Percentiles rank a stretch among this genome's conserved stretches.
Conservation (phyloP, 805 yeast genomes). For the Brettanomyces nanus region DNA sequence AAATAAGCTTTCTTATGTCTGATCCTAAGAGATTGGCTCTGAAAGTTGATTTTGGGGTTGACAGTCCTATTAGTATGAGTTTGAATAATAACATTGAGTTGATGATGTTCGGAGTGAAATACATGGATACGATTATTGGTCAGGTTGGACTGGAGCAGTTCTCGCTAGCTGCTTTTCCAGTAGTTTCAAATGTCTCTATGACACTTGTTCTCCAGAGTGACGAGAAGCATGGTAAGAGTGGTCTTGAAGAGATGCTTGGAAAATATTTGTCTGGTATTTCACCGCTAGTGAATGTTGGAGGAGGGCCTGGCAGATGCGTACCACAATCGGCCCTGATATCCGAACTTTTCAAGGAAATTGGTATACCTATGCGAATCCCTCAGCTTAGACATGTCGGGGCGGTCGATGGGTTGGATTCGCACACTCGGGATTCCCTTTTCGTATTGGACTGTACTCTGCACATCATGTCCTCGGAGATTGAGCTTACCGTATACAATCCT, state of each 20-base stretch:
- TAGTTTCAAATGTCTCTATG: background rate
- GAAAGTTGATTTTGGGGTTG: slow-evolving; percentile 23
- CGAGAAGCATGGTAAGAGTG: slow-evolving; percentile 12
- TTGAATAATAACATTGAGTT: slow-evolving; percentile 21
- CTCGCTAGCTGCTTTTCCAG: slow-evolving; percentile 7
- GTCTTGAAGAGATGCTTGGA: slow-evolving; percentile 30
- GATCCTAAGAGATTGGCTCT: slow-evolving; percentile 18
- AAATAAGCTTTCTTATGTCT: slow-evolving; percentile 22
- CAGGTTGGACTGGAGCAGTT: slow-evolving; percentile 19
- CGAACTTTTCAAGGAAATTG: slow-evolving; percentile 16
- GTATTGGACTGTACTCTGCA: slow-evolving; percentile 45
- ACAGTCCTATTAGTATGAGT: slow-evolving; percentile 27
- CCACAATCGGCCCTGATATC: slow-evolving; percentile 19
- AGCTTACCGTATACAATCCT: slow-evolving; percentile 48
- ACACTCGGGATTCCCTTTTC: slow-evolving; percentile 25
- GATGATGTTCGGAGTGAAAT: slow-evolving; percentile 13
- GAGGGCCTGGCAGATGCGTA: slow-evolving; percentile 13
- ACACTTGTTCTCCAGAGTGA: slow-evolving; percentile 9
- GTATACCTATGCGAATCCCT: slow-evolving; percentile 24
- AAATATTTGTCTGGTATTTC: slow-evolving; percentile 30
- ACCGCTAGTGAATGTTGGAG: slow-evolving; percentile 27
- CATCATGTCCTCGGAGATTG: slow-evolving; percentile 45
- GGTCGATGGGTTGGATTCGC: background rate
- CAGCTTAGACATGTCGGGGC: slow-evolving; percentile 7
- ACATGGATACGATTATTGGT: slow-evolving; percentile 30